These are phyloP conservation scores for Cutaneotrichosporon mucoides DNA, from an alignment of 1,284 basidiomycete species.

Conservation along the genomic window DNA sequence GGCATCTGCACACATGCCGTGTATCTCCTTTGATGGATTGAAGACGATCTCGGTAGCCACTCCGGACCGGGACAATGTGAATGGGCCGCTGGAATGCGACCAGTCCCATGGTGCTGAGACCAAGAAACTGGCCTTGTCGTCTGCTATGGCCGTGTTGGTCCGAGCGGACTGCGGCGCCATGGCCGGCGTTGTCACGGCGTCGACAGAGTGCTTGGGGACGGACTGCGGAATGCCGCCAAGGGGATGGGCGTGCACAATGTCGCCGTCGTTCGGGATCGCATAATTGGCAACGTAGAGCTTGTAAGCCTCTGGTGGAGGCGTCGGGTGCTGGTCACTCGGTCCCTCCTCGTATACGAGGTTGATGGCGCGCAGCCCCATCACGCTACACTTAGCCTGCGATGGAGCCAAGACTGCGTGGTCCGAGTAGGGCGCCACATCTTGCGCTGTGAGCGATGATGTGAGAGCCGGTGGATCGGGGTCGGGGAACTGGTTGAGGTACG, in stretches of 20 bases:
- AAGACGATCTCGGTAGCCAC: not conserved
- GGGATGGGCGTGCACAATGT: not conserved
- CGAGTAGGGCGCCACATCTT: not conserved
- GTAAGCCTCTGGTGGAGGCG: no score
- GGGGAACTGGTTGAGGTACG: not conserved
- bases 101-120: not conserved
- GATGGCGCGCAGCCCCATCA: not conserved
- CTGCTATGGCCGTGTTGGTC: not conserved
- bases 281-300: not conserved
- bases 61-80: not conserved
- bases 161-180: no score
- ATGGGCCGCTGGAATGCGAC: not conserved
- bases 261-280: not conserved
- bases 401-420: not conserved
- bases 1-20: not conserved
- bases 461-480: not conserved
- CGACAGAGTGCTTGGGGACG: not conserved
- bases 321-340: not conserved
- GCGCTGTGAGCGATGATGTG: not conserved
- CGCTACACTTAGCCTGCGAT: not conserved
- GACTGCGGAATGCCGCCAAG: not conserved
- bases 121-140: not conserved
- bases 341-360: not conserved
- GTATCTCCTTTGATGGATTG: not conserved
- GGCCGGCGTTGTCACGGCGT: no score